Conservation (phyloP, 1,284 basidiomycete genomes). For the Sporisorium reilianum region DNA sequence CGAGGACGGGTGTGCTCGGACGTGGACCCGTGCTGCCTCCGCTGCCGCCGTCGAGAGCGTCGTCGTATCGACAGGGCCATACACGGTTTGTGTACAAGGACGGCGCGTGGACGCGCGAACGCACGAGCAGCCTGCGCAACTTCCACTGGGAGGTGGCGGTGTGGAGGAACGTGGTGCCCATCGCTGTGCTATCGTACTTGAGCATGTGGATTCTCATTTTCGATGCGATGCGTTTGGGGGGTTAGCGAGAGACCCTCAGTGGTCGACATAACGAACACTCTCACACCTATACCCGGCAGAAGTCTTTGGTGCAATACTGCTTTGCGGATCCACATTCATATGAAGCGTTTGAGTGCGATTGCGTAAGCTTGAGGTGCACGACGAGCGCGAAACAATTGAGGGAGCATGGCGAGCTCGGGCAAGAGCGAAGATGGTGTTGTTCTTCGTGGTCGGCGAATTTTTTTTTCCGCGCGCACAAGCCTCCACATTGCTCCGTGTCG, state of each 20-base stretch:
- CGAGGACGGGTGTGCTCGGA: neutral
- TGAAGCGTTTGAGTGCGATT: no score
- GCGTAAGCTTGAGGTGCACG: neutral
- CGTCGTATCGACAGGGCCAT: slow-evolving; percentile 21
- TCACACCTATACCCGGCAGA: no score
- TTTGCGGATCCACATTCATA: no score
- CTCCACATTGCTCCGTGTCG: slow-evolving; percentile 23
- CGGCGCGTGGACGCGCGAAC: slow-evolving; percentile 24
- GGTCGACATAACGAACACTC: no score
- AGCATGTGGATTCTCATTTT: slow-evolving; percentile 62
- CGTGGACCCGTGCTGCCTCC: slow-evolving; percentile 20
- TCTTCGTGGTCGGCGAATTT: no score
- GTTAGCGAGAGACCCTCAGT: neutral
- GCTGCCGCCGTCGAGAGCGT: slow-evolving; percentile 19
- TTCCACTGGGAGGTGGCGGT: slow-evolving; percentile 69
- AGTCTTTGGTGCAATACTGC: no score
- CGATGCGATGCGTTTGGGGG: slow-evolving; percentile 43
- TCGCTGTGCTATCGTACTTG: slow-evolving; percentile 60
- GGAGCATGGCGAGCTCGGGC: no score
- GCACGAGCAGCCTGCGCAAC: slow-evolving; percentile 52
- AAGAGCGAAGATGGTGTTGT: no score
- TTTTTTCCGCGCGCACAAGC: slow-evolving; percentile 9
- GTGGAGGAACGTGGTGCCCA: slow-evolving; percentile 64
- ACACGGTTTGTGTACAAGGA: slow-evolving; percentile 20
- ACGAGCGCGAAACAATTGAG: no score